A percentile compares a stretch with the other conserved stretches of the same genome.
phyloP scores from a whole-genome alignment of 2,329 filamentous ascomycete species.

The Plenodomus biglobosus region DNA sequence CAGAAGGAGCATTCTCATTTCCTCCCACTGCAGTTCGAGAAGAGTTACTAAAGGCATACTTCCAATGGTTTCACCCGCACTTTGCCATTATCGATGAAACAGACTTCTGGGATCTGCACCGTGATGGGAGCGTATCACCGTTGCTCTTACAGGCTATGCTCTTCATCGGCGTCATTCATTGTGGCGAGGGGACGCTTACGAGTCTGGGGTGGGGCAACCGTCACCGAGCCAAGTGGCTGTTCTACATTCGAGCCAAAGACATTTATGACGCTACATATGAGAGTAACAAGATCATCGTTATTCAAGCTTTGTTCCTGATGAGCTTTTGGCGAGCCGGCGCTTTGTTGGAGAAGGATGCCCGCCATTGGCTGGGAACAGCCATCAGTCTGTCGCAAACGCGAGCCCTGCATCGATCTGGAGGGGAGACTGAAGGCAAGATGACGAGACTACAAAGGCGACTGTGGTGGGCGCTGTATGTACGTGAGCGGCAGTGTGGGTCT shows the following conservation, averaged over 20 bases:
- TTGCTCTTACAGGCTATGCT: constrained; percentile 57
- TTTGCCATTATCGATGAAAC: constrained; percentile 57
- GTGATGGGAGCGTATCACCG: constrained; percentile 50
- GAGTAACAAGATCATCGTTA: constrained; percentile 52
- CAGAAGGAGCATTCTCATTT: constrained; percentile 50
- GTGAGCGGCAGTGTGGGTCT: constrained; percentile 53
- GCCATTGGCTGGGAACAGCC: constrained; percentile 48
- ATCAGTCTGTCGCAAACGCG: constrained; percentile 56
- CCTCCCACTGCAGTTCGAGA: constrained; percentile 49
- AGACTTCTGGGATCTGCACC: constrained; percentile 47
- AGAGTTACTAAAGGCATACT: constrained; percentile 55
- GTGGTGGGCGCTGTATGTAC: constrained; percentile 59
- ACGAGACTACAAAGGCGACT: constrained; percentile 51
- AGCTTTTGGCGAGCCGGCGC: constrained; percentile 59
- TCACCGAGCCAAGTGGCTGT: constrained; percentile 53
- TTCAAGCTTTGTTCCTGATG: constrained; percentile 57
- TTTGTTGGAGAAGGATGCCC: constrained; percentile 39
- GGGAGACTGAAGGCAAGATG: constrained; percentile 25
- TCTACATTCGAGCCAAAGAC: constrained; percentile 55
- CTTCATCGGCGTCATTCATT: constrained; percentile 58
- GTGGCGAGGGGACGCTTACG: constrained; percentile 50
- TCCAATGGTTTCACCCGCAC: constrained; percentile 59
- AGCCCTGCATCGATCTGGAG: constrained; percentile 46
- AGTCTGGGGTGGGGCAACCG: constrained; percentile 53
- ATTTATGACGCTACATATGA: constrained; percentile 59